Base-by-base conservation (phyloP, 805 yeast genomes). In the Candida railenensis region DNA sequence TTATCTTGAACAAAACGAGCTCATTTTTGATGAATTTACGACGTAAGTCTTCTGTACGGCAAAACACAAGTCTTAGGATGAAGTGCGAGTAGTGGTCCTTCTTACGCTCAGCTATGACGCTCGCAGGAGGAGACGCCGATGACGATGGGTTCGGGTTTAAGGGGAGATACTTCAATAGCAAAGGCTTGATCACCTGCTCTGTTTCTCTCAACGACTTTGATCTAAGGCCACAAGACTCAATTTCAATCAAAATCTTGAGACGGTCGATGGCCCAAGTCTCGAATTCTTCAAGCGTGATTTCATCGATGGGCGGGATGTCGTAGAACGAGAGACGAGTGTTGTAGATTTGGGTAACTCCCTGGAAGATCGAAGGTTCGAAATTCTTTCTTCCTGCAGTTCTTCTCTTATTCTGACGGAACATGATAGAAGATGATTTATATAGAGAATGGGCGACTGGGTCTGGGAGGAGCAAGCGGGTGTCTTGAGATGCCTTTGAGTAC, bases 201-300 rank as follows among this genome's bases (percentile, higher is more conserved):
- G 81, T 79, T 47, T 90, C 97, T 53, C 78, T 80, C 40, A 78
- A 59, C 1, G 77, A 63, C 56, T 82, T 81, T 49, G 83, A 82
- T 54, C 95, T 75, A 20, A 85, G 81, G 37, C 77, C 58, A 52
- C 87, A 80, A 1, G 89, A 78, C 58, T 92, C 97, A 43, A 94
- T 84, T 60, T 89, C 96, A 45, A 90, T 78, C 48, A 94, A 73
- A 7, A 94, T 80, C 59, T 85, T 83, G 51, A 92, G 73, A 49
- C 99, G 71, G 59, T 92, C 98, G 45, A 94, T 85, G 3, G 98
- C 98, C 97, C 97, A 94, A 3, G 77, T 75, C 67, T 94, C 99
- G 65, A 94, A 94, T 57, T 94, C 88, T 52, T 91, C 97, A 15
- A 94, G 66, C 0, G 97, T 89, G 56, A 94, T 83, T 65, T 94